Evolutionary conservation across 768 basidiomycete species (phyloP), one percentile per base, ranked within the genome.

Genomic region (Chalciporus sphaerocephalus): DNA sequence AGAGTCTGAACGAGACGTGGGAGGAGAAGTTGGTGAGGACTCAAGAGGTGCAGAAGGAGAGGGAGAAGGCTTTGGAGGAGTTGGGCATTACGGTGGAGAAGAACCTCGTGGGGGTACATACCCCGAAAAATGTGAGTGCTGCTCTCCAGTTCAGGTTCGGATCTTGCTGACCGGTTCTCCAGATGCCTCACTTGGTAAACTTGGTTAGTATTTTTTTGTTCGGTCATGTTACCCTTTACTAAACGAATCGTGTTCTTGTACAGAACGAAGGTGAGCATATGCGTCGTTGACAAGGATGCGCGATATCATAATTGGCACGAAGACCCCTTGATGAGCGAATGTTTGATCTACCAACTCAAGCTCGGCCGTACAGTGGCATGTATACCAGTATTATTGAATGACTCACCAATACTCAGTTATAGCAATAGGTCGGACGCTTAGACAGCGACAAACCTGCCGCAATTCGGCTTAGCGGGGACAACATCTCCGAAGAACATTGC

Each of bases 311-410:
- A 18, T 20, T 32, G 16, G 44, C 50, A 49, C 41, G 55, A 49
- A 90, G 92, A 96, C 72, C 94, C 93, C 40, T 75, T 96, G 40
- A 96, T 96, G 92, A 92, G 89, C 61, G 93, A 96, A 71, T 94
- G 91, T 69, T 70, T 92, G 58, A 86, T 91, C 56, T 90, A 98
- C 63, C 93, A 95, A 62, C 76, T 97, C 57, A 95, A 95, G 62
- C 79, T 73, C 7, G 93, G 93, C 15, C 78, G 74, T 56, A 92
- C 91, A 4, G 75, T 85, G 58, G 89, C 81, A 65, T 44, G 78
- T 70, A 34, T 18, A 44, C 25, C 41, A 35, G 34, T 37, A 23
- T 44, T 40, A 8, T 38, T 33, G 28, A 25, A 38, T 40, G 28
- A 11, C 37, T 16, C 38, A 47, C 43, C 42, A 41, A 30, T 32